phyloP scores from a whole-genome alignment of 768 basidiomycete genomes.

The Tephrocybe sp. region DNA sequence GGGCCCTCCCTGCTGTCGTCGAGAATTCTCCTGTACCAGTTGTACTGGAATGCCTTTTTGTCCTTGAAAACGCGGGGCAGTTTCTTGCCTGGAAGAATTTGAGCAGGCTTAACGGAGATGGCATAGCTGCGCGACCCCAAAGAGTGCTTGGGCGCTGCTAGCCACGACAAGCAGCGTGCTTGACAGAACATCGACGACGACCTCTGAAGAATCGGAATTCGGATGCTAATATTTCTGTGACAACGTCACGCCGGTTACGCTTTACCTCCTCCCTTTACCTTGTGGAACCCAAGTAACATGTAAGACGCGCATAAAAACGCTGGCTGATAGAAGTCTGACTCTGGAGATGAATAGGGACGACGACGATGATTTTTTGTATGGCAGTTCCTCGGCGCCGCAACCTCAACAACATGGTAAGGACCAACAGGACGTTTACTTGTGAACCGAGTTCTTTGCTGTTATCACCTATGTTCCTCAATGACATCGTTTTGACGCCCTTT shows the following conservation, averaged over 20 bases:
- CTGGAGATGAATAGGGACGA: conserved; percentile 51
- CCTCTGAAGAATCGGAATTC: conserved; percentile 11
- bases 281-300: conserved; percentile 6
- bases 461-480: conserved; percentile 31
- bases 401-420: conserved; percentile 50
- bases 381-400: conserved; percentile 42
- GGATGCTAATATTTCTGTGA: conserved; percentile 20
- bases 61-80: conserved; percentile 68
- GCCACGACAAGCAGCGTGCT: conserved; percentile 28
- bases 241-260: conserved; percentile 14
- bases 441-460: conserved; percentile 22
- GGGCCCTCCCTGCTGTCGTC: conserved; percentile 52
- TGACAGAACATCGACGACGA: conserved; percentile 16
- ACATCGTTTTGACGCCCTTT: conserved; percentile 39
- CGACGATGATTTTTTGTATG: conserved; percentile 80
- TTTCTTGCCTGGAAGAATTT: conserved; percentile 49
- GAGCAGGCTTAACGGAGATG: conserved; percentile 52
- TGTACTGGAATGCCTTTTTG: conserved; percentile 79
- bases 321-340: conserved; percentile 1
- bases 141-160: conserved; percentile 22
- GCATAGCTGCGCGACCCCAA: conserved; percentile 45
- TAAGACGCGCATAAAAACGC: conserved; percentile 9
- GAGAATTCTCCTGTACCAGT: conserved; percentile 75
- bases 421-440: conserved; percentile 15
- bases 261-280: neutral